These are phyloP conservation scores for Buddleja alternifolia DNA, from an alignment of 257 asterid genomes.

Conservation along the genomic window DNA sequence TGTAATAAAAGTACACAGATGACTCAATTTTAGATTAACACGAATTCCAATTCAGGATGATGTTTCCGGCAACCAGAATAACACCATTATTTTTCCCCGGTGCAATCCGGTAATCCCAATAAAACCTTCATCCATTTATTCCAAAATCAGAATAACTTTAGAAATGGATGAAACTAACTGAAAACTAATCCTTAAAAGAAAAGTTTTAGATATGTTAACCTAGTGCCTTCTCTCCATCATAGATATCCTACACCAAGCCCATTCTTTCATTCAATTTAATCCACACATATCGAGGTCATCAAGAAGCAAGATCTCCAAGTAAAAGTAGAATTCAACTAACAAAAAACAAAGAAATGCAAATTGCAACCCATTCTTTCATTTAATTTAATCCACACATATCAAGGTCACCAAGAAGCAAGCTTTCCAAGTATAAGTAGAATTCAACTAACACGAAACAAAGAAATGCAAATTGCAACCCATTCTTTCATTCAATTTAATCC, in stretches of 20 bases:
- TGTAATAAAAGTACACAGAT: neutral
- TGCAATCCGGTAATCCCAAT: neutral
- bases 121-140: neutral
- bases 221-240: constrained; percentile 1
- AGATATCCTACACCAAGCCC: neutral
- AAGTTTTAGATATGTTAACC: neutral
- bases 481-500: too few relatives aligned
- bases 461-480: too few relatives aligned
- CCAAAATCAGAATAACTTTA: neutral
- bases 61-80: neutral
- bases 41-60: neutral
- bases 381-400: neutral
- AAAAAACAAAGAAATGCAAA: constrained; percentile 7
- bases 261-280: too few relatives aligned
- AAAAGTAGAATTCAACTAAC: too few relatives aligned
- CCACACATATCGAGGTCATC: too few relatives aligned
- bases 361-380: neutral
- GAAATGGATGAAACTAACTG: neutral
- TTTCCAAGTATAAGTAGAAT: too few relatives aligned
- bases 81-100: neutral
- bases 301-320: too few relatives aligned
- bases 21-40: neutral
- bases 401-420: too few relatives aligned
- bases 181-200: constrained; percentile 16
- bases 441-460: too few relatives aligned